phyloP scores from a whole-genome alignment of 345 rosid genomes.

The Ailanthus altissimus region DNA sequence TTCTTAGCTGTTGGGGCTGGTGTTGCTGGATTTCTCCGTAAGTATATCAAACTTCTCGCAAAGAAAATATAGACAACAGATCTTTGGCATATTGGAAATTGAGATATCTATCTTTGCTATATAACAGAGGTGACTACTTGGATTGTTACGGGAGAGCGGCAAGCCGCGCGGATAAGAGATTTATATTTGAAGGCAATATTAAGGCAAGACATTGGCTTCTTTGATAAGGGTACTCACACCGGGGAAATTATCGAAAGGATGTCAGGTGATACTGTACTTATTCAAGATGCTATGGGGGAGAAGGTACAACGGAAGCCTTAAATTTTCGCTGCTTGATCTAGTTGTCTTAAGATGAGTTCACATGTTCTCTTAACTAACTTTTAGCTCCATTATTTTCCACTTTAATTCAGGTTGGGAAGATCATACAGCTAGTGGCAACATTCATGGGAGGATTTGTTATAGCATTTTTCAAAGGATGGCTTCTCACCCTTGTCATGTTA shows the following conservation, averaged over 20 bases:
- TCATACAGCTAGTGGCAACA: constrained; percentile 40
- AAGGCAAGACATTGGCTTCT: constrained; percentile 52
- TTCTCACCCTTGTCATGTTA: constrained; percentile 51
- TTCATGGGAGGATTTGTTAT: constrained; percentile 45
- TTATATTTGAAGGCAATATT: constrained; percentile 44
- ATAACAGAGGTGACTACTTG: constrained; percentile 54
- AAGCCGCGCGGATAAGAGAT: constrained; percentile 44
- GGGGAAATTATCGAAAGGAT: constrained; percentile 56
- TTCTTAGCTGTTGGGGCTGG: constrained; percentile 41
- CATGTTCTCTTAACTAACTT: background rate
- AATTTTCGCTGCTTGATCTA: background rate
- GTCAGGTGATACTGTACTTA: constrained; percentile 57
- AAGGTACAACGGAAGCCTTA: constrained; percentile 30
- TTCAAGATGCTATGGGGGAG: constrained; percentile 59
- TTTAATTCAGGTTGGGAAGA: constrained; percentile 48
- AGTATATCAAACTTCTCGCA: constrained; percentile 15
- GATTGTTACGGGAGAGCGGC: constrained; percentile 58
- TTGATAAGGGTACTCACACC: constrained; percentile 46
- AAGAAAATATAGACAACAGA: background rate
- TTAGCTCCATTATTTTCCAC: background rate
- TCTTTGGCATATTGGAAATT: background rate
- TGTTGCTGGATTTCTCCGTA: constrained; percentile 31
- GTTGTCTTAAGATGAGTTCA: constrained; percentile 17
- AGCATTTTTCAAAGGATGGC: constrained; percentile 54
- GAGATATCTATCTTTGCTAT: background rate